Conservation (phyloP, 2,329 filamentous ascomycete species). For the Fusarium abutilonis region DNA sequence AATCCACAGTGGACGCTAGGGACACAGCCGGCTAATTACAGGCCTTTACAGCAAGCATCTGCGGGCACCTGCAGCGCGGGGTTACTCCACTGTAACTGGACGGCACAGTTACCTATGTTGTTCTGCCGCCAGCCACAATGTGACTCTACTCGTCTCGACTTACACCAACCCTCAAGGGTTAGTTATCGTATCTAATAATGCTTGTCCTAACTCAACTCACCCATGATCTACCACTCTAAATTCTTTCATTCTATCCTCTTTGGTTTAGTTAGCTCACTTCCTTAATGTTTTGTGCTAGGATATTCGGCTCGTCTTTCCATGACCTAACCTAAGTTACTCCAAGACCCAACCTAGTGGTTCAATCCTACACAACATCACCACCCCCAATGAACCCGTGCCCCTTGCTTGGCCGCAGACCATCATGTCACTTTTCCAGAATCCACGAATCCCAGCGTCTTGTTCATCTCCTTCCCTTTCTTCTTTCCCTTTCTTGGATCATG, state of each 20-base stretch:
- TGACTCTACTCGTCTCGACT: not conserved
- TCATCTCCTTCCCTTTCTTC: conserved; percentile 15
- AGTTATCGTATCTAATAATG: not conserved
- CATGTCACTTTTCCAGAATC: conserved; percentile 26
- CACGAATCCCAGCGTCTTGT: conserved; percentile 33
- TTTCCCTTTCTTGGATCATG: conserved; percentile 25
- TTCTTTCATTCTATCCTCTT: not conserved
- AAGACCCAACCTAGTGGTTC: conserved; percentile 1
- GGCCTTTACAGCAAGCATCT: not conserved
- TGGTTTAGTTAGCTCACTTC: conserved; percentile 1
- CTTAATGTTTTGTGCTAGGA: conserved; percentile 33
- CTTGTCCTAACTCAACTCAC: not conserved
- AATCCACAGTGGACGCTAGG: conserved; percentile 17
- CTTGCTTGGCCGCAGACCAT: not conserved
- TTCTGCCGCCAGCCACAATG: not conserved
- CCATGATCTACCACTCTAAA: not conserved
- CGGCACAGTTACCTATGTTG: not conserved
- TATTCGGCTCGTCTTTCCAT: conserved; percentile 41
- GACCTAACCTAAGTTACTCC: not conserved
- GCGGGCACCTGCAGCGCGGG: conserved; percentile 17
- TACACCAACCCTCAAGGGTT: conserved; percentile 10
- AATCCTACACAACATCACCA: not conserved
- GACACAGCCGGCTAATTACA: conserved; percentile 37
- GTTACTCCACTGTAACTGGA: conserved; percentile 17
- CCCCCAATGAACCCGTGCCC: not conserved